Conservation (phyloP, 352 stramenopile species). For the Phytophthora gonapodyides region DNA sequence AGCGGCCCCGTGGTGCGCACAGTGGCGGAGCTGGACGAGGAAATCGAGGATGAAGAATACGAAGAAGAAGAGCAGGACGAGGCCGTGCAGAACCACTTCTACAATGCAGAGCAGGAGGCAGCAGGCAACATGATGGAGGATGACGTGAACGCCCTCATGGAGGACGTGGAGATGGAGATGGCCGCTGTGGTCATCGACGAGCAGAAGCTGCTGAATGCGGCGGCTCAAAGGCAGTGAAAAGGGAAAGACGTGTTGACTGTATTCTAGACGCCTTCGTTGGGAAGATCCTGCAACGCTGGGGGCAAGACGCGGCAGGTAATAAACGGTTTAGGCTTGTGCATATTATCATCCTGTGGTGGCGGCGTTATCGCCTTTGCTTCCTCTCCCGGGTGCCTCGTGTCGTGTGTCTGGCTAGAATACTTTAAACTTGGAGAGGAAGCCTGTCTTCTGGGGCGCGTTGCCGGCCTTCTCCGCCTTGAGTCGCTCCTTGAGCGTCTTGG, state of each 20-base stretch:
- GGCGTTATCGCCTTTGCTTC: slow-evolving; percentile 7
- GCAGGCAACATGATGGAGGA: slow-evolving; percentile 29
- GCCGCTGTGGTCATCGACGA: slow-evolving; percentile 58
- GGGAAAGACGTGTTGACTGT: slow-evolving; percentile 8
- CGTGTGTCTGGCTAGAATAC: slow-evolving; percentile 47
- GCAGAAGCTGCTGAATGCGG: slow-evolving; percentile 34
- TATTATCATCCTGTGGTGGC: slow-evolving; percentile 11
- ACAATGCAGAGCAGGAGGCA: slow-evolving; percentile 20
- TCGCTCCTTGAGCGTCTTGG: slow-evolving; percentile 77
- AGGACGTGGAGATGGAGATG: slow-evolving; percentile 79
- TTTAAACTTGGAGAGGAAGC: slow-evolving; percentile 80
- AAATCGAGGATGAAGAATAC: slow-evolving; percentile 42
- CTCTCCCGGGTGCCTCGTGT: slow-evolving; percentile 3
- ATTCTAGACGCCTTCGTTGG: slow-evolving; percentile 32
- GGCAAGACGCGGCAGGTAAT: slow-evolving; percentile 11
- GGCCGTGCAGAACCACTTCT: slow-evolving; percentile 48
- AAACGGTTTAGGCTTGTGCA: slow-evolving; percentile 28
- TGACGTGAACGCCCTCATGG: slow-evolving; percentile 57
- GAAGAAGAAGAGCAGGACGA: slow-evolving; percentile 42
- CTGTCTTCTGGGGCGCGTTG: slow-evolving; percentile 44
- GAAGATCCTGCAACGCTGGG: background rate
- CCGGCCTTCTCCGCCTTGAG: slow-evolving; percentile 65
- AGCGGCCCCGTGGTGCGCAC: slow-evolving; percentile 61
- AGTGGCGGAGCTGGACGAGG: slow-evolving; percentile 56
- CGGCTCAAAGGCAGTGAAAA: slow-evolving; percentile 24